Evolutionary conservation across 768 basidiomycete species (phyloP).

Genomic region (Amanita rubescens): DNA sequence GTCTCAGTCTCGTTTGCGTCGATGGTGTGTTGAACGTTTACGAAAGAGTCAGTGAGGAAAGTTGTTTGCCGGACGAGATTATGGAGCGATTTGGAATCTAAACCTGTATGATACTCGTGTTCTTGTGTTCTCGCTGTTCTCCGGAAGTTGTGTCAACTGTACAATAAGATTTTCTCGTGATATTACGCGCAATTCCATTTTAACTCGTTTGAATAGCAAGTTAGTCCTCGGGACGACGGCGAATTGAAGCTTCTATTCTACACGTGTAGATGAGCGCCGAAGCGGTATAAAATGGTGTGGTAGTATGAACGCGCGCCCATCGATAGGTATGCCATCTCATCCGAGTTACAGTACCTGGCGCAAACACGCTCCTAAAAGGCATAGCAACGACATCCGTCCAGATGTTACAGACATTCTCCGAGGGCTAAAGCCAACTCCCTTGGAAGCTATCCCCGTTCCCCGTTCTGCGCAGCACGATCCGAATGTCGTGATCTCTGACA

Average conservation of each 20-base stretch:
- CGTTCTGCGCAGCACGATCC: background rate
- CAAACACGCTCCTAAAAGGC: background rate
- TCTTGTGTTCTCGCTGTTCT: too few species aligned
- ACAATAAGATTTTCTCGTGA: too few species aligned
- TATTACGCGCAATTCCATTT: too few species aligned
- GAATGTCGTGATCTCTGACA: slow-evolving; percentile 20
- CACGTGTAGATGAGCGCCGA: slow-evolving; percentile 3
- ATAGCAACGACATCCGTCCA: background rate
- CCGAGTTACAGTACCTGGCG: background rate
- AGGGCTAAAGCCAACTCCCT: background rate
- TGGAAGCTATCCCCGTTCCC: background rate
- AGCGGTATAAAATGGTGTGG: background rate
- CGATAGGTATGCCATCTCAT: background rate
- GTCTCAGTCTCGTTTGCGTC: slow-evolving; percentile 5
- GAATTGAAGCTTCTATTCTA: slow-evolving; percentile 2
- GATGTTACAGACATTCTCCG: background rate
- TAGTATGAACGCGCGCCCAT: background rate
- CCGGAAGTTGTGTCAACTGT: background rate
- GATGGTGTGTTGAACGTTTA: background rate
- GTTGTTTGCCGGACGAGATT: slow-evolving; percentile 1
- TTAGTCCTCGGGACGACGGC: too few species aligned
- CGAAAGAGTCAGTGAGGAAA: slow-evolving; percentile 1
- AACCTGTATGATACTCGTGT: background rate
- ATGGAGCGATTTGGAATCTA: slow-evolving; percentile 4
- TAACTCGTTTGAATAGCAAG: too few species aligned